These are phyloP conservation scores for Boechera stricta DNA, from an alignment of 345 rosid species.

Conservation along the genomic window DNA sequence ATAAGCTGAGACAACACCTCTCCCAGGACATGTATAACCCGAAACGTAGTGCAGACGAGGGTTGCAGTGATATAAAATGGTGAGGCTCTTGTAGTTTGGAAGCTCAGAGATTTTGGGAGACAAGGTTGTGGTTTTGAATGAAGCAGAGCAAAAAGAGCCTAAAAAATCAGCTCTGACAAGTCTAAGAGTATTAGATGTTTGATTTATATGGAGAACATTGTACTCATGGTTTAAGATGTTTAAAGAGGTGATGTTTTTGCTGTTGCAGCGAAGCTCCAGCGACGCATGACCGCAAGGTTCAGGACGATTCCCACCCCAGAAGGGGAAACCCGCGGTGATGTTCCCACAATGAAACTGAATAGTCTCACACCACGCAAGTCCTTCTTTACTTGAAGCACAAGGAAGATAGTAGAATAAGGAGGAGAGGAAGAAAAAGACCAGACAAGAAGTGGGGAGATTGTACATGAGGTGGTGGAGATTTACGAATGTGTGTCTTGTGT, in stretches of 20 bases:
- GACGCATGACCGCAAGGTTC: constrained; percentile 12
- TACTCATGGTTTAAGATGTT: background rate
- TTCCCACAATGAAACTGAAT: constrained; percentile 38
- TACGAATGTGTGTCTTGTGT: background rate
- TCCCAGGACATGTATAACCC: background rate
- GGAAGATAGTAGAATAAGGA: background rate
- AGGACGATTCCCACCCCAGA: constrained; percentile 37
- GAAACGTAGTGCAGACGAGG: constrained; percentile 22
- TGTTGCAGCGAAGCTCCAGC: constrained; percentile 42
- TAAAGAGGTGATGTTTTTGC: background rate
- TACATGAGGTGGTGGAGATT: background rate
- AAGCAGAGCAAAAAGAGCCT: constrained; percentile 6
- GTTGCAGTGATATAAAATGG: constrained; percentile 23
- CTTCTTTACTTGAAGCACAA: constrained; percentile 9
- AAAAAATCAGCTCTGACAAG: constrained; percentile 37
- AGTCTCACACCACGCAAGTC: background rate
- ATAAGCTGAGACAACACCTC: background rate
- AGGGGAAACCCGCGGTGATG: constrained; percentile 46
- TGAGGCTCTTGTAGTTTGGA: background rate
- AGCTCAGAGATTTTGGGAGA: background rate
- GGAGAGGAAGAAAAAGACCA: background rate
- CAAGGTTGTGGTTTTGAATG: constrained; percentile 3
- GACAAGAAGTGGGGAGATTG: background rate
- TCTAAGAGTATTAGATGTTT: background rate
- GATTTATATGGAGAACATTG: constrained; percentile 25